Conservation (phyloP, 108 stramenopile species). For the Poteriospumella lacustris region DNA sequence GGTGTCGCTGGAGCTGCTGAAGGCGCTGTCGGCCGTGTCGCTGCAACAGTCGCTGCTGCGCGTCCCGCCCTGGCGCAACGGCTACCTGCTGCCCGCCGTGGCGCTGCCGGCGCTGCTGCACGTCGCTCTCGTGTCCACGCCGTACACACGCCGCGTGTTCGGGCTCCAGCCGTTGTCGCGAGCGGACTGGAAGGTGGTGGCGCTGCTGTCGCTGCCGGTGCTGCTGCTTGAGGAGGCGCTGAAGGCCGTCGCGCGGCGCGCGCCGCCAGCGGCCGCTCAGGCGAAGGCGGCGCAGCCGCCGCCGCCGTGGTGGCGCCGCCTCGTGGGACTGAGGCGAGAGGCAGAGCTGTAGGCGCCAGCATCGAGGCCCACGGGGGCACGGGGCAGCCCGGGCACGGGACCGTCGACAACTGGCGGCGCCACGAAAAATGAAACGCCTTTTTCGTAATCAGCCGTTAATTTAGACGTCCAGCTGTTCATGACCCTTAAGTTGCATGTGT, state of each 20-base stretch:
- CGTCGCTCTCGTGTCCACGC: constrained; percentile 69
- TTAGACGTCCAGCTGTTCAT: too few species aligned
- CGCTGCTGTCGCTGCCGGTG: constrained; percentile 50
- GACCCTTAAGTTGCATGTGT: too few species aligned
- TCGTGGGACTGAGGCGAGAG: too few species aligned
- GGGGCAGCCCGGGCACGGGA: too few species aligned
- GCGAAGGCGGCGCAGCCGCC: too few species aligned
- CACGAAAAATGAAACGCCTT: too few species aligned
- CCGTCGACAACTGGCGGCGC: too few species aligned
- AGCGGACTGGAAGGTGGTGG: background rate
- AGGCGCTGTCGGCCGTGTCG: constrained; percentile 81
- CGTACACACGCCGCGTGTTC: constrained; percentile 47
- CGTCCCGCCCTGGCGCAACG: constrained; percentile 79
- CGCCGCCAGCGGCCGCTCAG: too few species aligned
- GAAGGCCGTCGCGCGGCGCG: constrained; percentile 52
- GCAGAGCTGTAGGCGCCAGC: too few species aligned
- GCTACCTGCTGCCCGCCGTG: constrained; percentile 80
- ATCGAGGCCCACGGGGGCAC: too few species aligned
- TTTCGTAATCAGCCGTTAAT: too few species aligned
- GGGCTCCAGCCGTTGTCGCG: background rate
- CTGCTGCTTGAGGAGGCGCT: constrained; percentile 62
- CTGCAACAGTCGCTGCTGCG: constrained; percentile 76
- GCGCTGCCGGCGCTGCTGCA: constrained; percentile 79
- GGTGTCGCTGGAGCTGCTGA: constrained; percentile 92
- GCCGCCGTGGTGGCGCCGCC: too few species aligned